phyloP scores from a whole-genome alignment of 768 basidiomycete genomes.

The Glaciozyma martinii region DNA sequence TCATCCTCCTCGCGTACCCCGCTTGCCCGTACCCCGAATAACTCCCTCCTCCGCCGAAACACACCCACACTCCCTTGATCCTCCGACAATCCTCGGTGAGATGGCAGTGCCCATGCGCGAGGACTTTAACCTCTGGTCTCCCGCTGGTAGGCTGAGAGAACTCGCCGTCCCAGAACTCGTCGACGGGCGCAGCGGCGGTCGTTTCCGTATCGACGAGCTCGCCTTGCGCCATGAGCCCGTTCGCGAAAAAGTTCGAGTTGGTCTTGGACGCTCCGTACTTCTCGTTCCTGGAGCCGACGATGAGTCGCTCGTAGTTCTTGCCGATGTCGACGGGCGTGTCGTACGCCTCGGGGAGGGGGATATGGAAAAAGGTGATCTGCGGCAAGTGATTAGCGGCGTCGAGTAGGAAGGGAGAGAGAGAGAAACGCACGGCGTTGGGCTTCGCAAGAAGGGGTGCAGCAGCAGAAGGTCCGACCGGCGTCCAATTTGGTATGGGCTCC shows the following conservation, averaged over 20 bases:
- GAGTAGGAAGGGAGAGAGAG: background rate
- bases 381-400: no score
- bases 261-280: conserved; percentile 54
- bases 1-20: conserved; percentile 83
- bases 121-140: conserved; percentile 42
- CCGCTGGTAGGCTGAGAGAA: conserved; percentile 11
- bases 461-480: conserved; percentile 9
- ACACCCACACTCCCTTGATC: conserved; percentile 77
- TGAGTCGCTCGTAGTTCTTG: conserved; percentile 53
- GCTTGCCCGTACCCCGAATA: conserved; percentile 38
- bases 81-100: conserved; percentile 84
- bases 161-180: conserved; percentile 30
- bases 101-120: conserved; percentile 57
- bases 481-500: background rate
- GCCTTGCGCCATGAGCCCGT: conserved; percentile 66
- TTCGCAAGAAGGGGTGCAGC: conserved; percentile 55
- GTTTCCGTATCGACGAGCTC: conserved; percentile 49
- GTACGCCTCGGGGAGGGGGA: conserved; percentile 78
- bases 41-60: conserved; percentile 64
- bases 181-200: conserved; percentile 45
- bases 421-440: conserved; percentile 57
- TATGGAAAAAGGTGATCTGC: conserved; percentile 94
- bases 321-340: conserved; percentile 57
- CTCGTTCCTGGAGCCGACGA: conserved; percentile 62
- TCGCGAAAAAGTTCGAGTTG: conserved; percentile 74